phyloP scores from a whole-genome alignment of 2,329 filamentous ascomycete species.

The Lizonia empirigonia region DNA sequence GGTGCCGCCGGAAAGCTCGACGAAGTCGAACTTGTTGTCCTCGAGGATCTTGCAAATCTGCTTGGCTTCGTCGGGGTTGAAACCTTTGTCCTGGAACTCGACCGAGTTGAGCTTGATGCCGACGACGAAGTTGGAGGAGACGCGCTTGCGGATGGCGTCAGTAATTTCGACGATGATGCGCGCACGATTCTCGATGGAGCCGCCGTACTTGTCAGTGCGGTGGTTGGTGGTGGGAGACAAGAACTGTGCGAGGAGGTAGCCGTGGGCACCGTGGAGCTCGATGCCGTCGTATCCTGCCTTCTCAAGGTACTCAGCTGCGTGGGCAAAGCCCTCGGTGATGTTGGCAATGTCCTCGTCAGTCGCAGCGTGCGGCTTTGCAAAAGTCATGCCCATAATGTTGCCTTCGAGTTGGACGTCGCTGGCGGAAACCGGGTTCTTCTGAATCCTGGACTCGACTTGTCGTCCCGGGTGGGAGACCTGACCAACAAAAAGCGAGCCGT shows the following conservation, averaged over 20 bases:
- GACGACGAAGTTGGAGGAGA: constrained; percentile 51
- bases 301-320: constrained; percentile 66
- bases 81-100: constrained; percentile 60
- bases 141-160: constrained; percentile 46
- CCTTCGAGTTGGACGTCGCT: constrained; percentile 49
- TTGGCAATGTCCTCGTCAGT: constrained; percentile 60
- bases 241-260: constrained; percentile 55
- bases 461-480: constrained; percentile 69
- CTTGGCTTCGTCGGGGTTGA: constrained; percentile 58
- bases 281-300: constrained; percentile 65
- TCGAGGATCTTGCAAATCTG: constrained; percentile 58
- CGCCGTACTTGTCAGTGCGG: constrained; percentile 53
- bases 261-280: constrained; percentile 54
- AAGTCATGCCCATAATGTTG: constrained; percentile 53
- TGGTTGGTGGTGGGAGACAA: constrained; percentile 51
- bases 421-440: constrained; percentile 58
- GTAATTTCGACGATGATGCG: constrained; percentile 51
- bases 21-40: constrained; percentile 59
- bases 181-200: constrained; percentile 51
- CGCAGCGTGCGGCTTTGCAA: constrained; percentile 60
- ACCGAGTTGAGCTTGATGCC: constrained; percentile 66
- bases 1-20: constrained; percentile 66
- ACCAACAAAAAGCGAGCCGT: constrained; percentile 63
- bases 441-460: constrained; percentile 55
- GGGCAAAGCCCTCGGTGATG: constrained; percentile 65